Conservation (phyloP, 805 yeast species). For the Saccharomycodes ludwigii region DNA sequence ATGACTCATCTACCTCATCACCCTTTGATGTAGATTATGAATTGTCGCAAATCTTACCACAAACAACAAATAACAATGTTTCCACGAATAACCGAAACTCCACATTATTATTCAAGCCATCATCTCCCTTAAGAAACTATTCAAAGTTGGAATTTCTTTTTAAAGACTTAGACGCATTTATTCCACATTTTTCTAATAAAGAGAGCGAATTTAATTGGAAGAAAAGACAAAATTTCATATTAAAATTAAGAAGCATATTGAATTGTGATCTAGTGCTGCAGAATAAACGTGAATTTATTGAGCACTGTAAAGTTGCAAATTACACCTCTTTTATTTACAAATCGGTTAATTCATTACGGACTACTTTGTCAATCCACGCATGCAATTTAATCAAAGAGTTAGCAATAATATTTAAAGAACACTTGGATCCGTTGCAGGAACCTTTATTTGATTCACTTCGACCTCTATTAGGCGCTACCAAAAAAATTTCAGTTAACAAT, state of each 20-base stretch:
- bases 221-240: conserved; percentile 48
- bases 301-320: conserved; percentile 23
- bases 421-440: conserved; percentile 24
- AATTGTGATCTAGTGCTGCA: conserved; percentile 6
- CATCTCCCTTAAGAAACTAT: conserved; percentile 1
- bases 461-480: conserved; percentile 26
- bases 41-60: conserved; percentile 11
- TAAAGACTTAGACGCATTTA: conserved; percentile 17
- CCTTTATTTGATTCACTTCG: conserved; percentile 22
- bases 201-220: conserved; percentile 90
- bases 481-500: conserved; percentile 19
- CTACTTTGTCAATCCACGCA: conserved; percentile 66
- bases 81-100: not conserved
- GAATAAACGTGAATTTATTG: conserved; percentile 28
- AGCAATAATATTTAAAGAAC: conserved; percentile 14
- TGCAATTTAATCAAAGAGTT: conserved; percentile 69
- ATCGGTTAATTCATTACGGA: conserved; percentile 62
- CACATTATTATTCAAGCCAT: conserved; percentile 5
- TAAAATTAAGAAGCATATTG: conserved; percentile 35
- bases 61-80: conserved; percentile 7
- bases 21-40: conserved; percentile 15
- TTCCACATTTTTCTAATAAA: conserved; percentile 44
- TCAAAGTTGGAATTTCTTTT: conserved; percentile 11
- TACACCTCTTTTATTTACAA: conserved; percentile 53
- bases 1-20: too few relatives aligned